Evolutionary conservation across 2,329 filamentous ascomycete species (phyloP), one percentile per base, ranked within the genome.

Genomic region (Calycina herbarum): DNA sequence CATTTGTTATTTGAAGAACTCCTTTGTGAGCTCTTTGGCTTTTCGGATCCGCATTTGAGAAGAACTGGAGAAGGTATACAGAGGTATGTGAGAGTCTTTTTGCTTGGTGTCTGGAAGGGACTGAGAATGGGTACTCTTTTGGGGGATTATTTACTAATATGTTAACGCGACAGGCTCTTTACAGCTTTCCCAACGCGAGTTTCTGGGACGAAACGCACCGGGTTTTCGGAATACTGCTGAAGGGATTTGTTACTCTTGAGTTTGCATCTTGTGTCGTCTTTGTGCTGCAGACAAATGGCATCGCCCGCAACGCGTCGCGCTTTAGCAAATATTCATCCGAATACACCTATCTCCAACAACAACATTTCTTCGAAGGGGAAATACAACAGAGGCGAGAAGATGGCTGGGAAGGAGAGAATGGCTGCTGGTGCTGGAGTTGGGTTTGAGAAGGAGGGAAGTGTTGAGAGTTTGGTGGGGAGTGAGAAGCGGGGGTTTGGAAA

Each of bases 311-410:
- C 65, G 67, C 67, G 70, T 61, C 61, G 60, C 64, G 72, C 70
- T 15, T 61, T 69, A 38, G 65, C 77, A 63, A 82, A 92, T 88
- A 87, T 97, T 93, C 78, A 97, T 97, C 61, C 65, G 11, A 71
- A 72, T 61, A 66, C 59, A n/a, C 31, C 60, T 20, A 54, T 51
- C 57, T n/a, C 20, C 5, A 33, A 17, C 17, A 35, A 33, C 27
- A 33, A 17, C 33, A 61, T 57, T 24, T 8, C 20, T 31, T 40
- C 35, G 1, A 33, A 24, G 7, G 45, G 20, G 20, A 61, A 33
- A 35, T 54, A 51, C 42, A 56, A 51, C 42, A 56, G 38, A 59
- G 17, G 5, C 17, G 45, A 20, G 6, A 42, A 40, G 11, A 38
- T 59, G 57, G 11, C 56, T 57, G 15, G 11, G n/a, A 51, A 24